Percentiles rank a stretch among this genome's conserved stretches.
Conservation (phyloP, 495 filamentous ascomycete genomes). For the Amphirosellinia nigrospora region DNA sequence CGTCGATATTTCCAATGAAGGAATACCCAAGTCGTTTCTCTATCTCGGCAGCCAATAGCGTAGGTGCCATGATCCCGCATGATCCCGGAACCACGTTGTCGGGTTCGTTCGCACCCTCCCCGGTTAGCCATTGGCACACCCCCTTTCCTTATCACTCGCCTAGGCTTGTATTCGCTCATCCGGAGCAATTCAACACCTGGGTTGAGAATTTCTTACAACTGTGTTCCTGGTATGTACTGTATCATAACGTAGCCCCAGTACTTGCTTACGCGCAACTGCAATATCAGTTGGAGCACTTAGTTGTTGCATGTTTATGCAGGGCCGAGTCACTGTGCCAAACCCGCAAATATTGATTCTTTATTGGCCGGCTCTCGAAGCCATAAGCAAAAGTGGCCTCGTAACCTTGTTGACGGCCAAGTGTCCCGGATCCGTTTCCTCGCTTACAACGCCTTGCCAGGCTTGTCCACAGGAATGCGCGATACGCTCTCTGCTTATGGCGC, state of each 20-base stretch:
- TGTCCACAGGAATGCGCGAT: not conserved
- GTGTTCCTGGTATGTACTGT: not conserved
- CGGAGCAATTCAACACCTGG: not conserved
- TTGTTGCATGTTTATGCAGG: not conserved
- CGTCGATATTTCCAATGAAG: not conserved
- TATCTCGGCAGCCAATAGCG: conserved; percentile 14
- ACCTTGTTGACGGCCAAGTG: not conserved
- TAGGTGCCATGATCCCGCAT: conserved; percentile 18
- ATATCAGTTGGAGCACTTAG: not conserved
- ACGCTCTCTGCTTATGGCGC: not conserved
- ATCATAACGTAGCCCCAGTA: not conserved
- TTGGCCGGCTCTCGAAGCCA: not conserved
- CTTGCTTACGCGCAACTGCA: not conserved
- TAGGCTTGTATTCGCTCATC: not conserved
- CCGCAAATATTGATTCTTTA: not conserved
- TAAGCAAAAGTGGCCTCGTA: conserved; percentile 7
- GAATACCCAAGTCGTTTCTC: not conserved
- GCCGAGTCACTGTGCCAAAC: not conserved
- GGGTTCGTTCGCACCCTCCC: conserved; percentile 15
- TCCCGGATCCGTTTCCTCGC: conserved; percentile 9
- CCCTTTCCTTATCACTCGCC: conserved; percentile 1
- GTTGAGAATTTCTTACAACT: not conserved
- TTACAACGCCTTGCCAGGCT: not conserved
- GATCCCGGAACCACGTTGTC: conserved; percentile 30
- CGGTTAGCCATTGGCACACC: conserved; percentile 15